Evolutionary conservation across 805 yeast species (phyloP), one percentile per base, ranked within the genome.

Genomic region (Wickerhamiella dianesei): DNA sequence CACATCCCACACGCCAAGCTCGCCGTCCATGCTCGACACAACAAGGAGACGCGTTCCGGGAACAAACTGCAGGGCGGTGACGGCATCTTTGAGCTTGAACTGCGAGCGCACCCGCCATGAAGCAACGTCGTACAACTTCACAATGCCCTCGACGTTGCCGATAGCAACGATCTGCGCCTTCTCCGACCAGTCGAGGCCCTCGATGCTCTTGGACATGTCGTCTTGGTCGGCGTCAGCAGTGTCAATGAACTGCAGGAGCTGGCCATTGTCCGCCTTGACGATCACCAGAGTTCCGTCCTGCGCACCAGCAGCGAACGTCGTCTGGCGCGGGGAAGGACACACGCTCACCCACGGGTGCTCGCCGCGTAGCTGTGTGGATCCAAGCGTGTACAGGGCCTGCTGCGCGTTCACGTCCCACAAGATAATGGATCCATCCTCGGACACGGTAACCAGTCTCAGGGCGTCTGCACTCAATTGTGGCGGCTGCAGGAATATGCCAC

Each of bases 301-400:
- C 3, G 89, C 79, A 29, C 96, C 97, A 35, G 78, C 74, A 3
- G 95, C 95, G 40, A 81, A 63, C 17, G 74, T 65, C 16, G 75
- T 64, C 45, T 71, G 71, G 48, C 74, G 68, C 5, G 74, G 74
- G 37, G 72, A 68, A 45, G 67, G 54, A 4, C 77, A 65, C 21
- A 85, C 58, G 3, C 89, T 74, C 42, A 89, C 89, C 96, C 97
- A 92, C 18, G 96, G 94, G 45, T 92, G 82, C 45, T 74, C 72
- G 25, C 92, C 94, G 58, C 77, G 81, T 61, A 86, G 76, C 49
- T 80, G 82, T 20, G 42, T 42, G 17, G 53, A 55, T n/a, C 54
- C 59, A 6, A 64, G 53, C 4, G 53, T 54, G 69, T 77, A 89
- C 52, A 75, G 71, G 35, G 77, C 76, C 42, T 75, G 77, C 25